Conservation (phyloP, 2,329 filamentous ascomycete genomes). For the Dactylonectria macrodidyma region DNA sequence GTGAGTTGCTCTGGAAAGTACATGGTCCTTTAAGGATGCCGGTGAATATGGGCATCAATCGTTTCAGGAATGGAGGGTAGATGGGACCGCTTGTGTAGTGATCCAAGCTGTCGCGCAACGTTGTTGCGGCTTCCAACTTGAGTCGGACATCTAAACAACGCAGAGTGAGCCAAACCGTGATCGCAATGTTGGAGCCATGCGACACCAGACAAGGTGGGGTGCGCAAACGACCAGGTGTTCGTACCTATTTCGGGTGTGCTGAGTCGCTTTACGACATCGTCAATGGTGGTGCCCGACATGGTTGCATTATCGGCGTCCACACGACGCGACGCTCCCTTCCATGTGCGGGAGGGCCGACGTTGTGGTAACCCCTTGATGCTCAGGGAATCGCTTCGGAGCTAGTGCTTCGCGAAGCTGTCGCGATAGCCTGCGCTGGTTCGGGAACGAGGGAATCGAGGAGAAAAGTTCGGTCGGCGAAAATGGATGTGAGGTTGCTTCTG, state of each 20-base stretch:
- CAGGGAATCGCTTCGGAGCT: slow-evolving; percentile 36
- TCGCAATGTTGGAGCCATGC: slow-evolving; percentile 27
- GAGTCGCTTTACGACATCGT: slow-evolving; percentile 75
- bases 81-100: slow-evolving; percentile 84
- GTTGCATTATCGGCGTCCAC: slow-evolving; percentile 63
- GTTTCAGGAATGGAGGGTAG: slow-evolving; percentile 87
- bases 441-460: slow-evolving; percentile 16
- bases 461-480: neutral
- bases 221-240: slow-evolving; percentile 32
- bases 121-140: slow-evolving; percentile 86
- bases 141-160: slow-evolving; percentile 78
- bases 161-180: slow-evolving; percentile 19
- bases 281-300: slow-evolving; percentile 74
- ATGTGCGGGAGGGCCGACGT: slow-evolving; percentile 50
- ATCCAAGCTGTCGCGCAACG: slow-evolving; percentile 93
- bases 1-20: slow-evolving; percentile 90
- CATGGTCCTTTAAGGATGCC: slow-evolving; percentile 87
- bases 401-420: slow-evolving; percentile 44
- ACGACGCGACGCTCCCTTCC: slow-evolving; percentile 53
- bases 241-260: slow-evolving; percentile 70
- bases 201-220: slow-evolving; percentile 37
- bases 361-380: slow-evolving; percentile 37
- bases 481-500: slow-evolving; percentile 11
- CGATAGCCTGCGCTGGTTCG: slow-evolving; percentile 29
- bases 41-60: slow-evolving; percentile 91